Percentiles rank a stretch among this genome's conserved stretches.
These are phyloP conservation scores for Uronychia setigera DNA, from an alignment of 73 alveolate species.

Conservation along the genomic window DNA sequence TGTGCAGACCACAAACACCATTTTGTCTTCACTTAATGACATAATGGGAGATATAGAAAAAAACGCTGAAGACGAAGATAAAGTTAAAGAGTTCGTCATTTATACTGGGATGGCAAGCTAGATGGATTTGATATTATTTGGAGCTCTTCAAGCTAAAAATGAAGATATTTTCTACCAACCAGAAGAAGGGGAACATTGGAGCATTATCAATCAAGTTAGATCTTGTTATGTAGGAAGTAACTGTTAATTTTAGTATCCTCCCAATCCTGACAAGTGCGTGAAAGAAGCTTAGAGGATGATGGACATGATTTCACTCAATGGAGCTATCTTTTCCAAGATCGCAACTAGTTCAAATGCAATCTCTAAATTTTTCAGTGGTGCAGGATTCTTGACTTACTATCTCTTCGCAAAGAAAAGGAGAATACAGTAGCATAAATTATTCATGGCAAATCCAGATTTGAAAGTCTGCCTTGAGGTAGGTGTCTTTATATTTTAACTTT, in stretches of 20 bases:
- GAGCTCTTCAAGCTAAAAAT: slow-evolving; percentile 14
- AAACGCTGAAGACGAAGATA: too few relatives aligned
- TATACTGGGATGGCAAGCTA: too few relatives aligned
- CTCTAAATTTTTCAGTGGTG: background rate
- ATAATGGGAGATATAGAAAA: too few relatives aligned
- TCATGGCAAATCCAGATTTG: slow-evolving; percentile 47
- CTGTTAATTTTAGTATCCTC: background rate
- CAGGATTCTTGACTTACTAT: slow-evolving; percentile 5
- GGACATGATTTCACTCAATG: background rate
- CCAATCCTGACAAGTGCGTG: background rate
- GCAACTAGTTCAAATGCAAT: background rate
- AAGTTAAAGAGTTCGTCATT: too few relatives aligned
- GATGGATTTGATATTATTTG: slow-evolving; percentile 17
- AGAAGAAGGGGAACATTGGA: slow-evolving; percentile 13
- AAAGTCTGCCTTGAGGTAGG: background rate
- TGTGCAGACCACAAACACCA: too few relatives aligned
- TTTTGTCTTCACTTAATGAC: too few relatives aligned
- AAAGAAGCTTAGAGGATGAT: background rate
- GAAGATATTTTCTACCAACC: slow-evolving; percentile 29
- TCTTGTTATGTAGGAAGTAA: slow-evolving; percentile 4
- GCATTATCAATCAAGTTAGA: background rate
- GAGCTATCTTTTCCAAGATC: background rate
- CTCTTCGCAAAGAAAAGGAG: slow-evolving; percentile 35
- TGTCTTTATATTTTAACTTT: too few relatives aligned
- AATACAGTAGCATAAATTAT: slow-evolving; percentile 14